These are phyloP conservation scores for Cladophialophora yegresii DNA, from an alignment of 2,329 filamentous ascomycete genomes.

Conservation along the genomic window DNA sequence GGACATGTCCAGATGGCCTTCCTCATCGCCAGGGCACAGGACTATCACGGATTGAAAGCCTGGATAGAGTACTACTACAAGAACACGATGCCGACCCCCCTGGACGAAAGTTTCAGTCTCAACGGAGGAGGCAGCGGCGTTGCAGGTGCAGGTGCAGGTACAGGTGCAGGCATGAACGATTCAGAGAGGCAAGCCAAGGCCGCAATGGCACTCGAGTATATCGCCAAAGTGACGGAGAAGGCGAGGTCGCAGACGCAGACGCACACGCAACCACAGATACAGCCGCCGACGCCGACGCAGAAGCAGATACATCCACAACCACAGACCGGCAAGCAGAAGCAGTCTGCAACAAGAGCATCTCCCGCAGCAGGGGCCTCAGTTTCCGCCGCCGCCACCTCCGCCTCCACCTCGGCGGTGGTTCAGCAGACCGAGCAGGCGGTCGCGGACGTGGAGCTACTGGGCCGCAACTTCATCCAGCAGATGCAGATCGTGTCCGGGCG, in stretches of 20 bases:
- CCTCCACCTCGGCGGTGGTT: not conserved
- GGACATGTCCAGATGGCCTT: constrained; percentile 29
- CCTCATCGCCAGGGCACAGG: constrained; percentile 24
- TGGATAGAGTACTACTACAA: constrained; percentile 27
- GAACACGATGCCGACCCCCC: constrained; percentile 4
- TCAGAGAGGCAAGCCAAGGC: not conserved
- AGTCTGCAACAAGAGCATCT: not conserved
- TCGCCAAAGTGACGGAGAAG: not conserved
- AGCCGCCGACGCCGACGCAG: not conserved
- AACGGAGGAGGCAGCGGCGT: not conserved
- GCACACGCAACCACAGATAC: too few relatives aligned
- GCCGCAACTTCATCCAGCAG: constrained; percentile 12
- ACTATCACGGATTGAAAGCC: constrained; percentile 22
- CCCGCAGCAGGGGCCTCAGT: not conserved
- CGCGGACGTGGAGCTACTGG: constrained; percentile 10
- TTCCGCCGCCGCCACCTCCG: not conserved
- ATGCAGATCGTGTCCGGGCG: constrained; percentile 14
- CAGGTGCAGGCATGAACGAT: not conserved
- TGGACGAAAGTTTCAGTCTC: constrained; percentile 4
- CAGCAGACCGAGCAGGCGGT: constrained; percentile 11
- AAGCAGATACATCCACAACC: not conserved
- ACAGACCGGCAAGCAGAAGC: not conserved
- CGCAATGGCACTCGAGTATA: not conserved
- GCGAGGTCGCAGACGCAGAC: not conserved
- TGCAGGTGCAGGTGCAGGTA: not conserved